These are phyloP conservation scores for Simplicillium sp. DNA, from an alignment of 2,329 filamentous ascomycete genomes.

Conservation along the genomic window DNA sequence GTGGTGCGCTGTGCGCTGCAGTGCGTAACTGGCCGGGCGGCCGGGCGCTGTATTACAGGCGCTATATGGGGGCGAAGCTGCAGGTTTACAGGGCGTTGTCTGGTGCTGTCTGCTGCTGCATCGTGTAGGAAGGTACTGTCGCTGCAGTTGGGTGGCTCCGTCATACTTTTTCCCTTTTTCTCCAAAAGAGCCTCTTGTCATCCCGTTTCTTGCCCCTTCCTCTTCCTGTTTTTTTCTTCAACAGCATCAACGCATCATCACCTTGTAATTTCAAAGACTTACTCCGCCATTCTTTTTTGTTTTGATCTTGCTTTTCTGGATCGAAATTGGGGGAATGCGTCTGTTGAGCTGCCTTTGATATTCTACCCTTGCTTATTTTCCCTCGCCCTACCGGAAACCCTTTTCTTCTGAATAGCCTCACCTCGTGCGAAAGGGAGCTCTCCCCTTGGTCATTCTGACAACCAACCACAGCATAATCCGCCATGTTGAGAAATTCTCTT, in stretches of 20 bases:
- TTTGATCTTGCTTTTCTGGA: conserved; percentile 13
- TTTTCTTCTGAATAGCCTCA: conserved; percentile 6
- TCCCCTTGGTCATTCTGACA: conserved; percentile 11
- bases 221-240: conserved; percentile 8
- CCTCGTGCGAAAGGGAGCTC: conserved; percentile 4
- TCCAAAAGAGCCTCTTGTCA: conserved; percentile 6
- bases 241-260: too few species aligned
- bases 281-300: conserved; percentile 37
- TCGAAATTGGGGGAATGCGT: conserved; percentile 20
- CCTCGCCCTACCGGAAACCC: not conserved
- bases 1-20: not conserved
- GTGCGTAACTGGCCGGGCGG: too few species aligned
- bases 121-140: too few species aligned
- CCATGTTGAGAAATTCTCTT: conserved; percentile 65
- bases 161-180: conserved; percentile 6
- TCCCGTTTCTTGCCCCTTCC: conserved; percentile 9
- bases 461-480: conserved; percentile 19
- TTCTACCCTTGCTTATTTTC: conserved; percentile 4
- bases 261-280: conserved; percentile 24
- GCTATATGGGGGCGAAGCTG: too few species aligned
- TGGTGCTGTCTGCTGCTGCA: too few species aligned
- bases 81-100: too few species aligned
- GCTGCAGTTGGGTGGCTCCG: conserved; percentile 1
- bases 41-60: too few species aligned
- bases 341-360: conserved; percentile 13